Evolutionary conservation across 2,329 filamentous ascomycete species (phyloP).

Genomic region (Emericellopsis atlantica): DNA sequence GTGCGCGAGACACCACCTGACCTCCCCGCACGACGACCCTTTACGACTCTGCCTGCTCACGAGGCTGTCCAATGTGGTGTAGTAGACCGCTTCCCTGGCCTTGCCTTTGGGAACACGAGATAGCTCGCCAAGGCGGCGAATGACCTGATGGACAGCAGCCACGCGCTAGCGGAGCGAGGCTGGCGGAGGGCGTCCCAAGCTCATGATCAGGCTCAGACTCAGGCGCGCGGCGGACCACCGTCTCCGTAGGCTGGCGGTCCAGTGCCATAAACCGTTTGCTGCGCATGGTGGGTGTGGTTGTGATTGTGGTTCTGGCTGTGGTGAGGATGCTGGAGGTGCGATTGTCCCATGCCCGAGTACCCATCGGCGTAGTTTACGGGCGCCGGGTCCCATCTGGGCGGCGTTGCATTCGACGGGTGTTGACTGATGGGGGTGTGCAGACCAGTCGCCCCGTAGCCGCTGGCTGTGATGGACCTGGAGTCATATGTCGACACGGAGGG

Average conservation of each 20-base stretch:
- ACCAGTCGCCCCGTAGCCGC: slow-evolving; percentile 25
- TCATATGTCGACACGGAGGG: slow-evolving; percentile 28
- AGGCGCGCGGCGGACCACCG: too few relatives aligned
- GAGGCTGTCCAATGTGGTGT: slow-evolving; percentile 16
- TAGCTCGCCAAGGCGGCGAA: neutral
- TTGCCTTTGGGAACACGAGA: neutral
- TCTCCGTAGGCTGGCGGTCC: neutral
- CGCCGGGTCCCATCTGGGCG: slow-evolving; percentile 26
- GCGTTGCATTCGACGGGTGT: slow-evolving; percentile 18
- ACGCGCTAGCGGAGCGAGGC: too few relatives aligned
- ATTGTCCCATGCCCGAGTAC: slow-evolving; percentile 27
- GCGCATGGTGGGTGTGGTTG: slow-evolving; percentile 22
- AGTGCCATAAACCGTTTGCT: slow-evolving; percentile 11
- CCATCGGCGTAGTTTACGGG: slow-evolving; percentile 23
- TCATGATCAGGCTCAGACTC: too few relatives aligned
- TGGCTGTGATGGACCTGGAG: slow-evolving; percentile 14
- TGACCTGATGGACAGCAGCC: too few relatives aligned
- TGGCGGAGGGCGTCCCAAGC: neutral
- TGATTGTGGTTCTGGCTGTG: slow-evolving; percentile 20
- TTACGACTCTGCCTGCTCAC: slow-evolving; percentile 11
- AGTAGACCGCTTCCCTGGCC: neutral
- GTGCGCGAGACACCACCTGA: slow-evolving; percentile 23
- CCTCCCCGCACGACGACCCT: slow-evolving; percentile 14
- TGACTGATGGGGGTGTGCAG: slow-evolving; percentile 25
- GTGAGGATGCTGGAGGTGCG: slow-evolving; percentile 16